Base-by-base conservation (phyloP, 768 basidiomycete species). In the Lentinula sp. region DNA sequence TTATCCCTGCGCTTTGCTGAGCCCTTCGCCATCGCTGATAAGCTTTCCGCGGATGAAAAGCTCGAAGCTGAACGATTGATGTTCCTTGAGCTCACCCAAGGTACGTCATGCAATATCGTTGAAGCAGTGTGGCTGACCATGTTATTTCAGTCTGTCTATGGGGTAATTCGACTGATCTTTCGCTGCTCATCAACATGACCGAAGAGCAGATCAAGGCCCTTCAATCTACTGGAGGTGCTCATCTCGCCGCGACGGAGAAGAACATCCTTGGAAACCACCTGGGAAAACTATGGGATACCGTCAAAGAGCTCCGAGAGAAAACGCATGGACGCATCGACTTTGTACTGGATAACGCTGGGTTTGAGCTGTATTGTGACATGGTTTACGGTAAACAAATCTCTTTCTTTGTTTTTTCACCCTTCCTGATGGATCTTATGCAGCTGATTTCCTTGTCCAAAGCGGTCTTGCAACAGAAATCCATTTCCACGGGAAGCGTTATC, bases 161-260 rank as follows among this genome's bases (percentile, higher is more conserved):
- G 95, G 95, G 95, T 15, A 97, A 98, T 75, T 94, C 95, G 8
- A 98, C 95, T 54, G 95, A 97, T 73, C 79, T 97, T 54, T 96
- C 94, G 2, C 81, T 98, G 41, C 80, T 97, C 61, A 98, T 97
- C 73, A 93, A 98, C 75, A 96, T 97, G 95, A 91, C 91, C 6
- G 95, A 98, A 74, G 95, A 97, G 35, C 95, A 97, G 72, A 97
- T 98, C 76, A 95, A 94, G 72, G 84, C 88, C 50, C 81, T 97
- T n/a, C 95, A 98, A 70, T 95, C 94, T 13, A 96, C 95, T 16
- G 95, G 95, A 10, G 93, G 94, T n/a, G 95, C 94, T 50, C 86
- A 93, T 63, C 86, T 98, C 49, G 95, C 95, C 2, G 92, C 93
- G 1, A 95, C 95, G 1, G 94, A 96, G 75, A 95, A 95, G 77